A percentile compares a stretch with the other conserved stretches of the same genome.
Evolutionary conservation across 2,329 filamentous ascomycete genomes (phyloP).

Genomic region (Lecanicillium sp.): DNA sequence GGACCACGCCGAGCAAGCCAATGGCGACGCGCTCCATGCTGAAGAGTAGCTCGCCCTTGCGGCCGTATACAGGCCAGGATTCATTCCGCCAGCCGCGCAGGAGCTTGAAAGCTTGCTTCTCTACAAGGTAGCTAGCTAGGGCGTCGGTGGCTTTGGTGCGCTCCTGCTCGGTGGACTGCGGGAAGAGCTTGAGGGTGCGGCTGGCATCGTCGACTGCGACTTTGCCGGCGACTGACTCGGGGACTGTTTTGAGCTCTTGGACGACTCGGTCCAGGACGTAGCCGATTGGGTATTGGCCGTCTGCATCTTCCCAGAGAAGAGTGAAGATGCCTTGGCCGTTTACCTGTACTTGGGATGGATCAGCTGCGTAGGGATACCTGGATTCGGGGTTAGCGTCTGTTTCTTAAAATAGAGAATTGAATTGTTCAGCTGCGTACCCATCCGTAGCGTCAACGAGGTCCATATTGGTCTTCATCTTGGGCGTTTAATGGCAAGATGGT

Average conservation of each 20-base stretch:
- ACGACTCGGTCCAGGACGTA: constrained; percentile 47
- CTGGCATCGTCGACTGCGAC: constrained; percentile 51
- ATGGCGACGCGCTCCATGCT: constrained; percentile 70
- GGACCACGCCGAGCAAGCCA: constrained; percentile 65
- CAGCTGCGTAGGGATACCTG: constrained; percentile 79
- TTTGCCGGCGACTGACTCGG: constrained; percentile 45
- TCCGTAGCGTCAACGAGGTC: constrained; percentile 47
- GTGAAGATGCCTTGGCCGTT: constrained; percentile 57
- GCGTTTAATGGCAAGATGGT: background rate
- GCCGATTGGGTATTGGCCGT: constrained; percentile 58
- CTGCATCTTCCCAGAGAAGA: constrained; percentile 50
- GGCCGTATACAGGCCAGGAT: constrained; percentile 68
- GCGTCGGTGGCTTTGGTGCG: constrained; percentile 49
- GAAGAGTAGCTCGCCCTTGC: constrained; percentile 54
- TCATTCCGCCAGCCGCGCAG: constrained; percentile 76
- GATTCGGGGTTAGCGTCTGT: background rate
- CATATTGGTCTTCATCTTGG: constrained; percentile 28
- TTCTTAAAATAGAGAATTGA: no score
- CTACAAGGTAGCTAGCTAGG: constrained; percentile 60
- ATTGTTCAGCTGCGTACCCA: constrained; percentile 32
- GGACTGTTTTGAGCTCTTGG: constrained; percentile 37
- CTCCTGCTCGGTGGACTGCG: constrained; percentile 48
- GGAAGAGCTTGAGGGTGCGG: constrained; percentile 57
- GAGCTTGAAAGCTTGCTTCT: constrained; percentile 63
- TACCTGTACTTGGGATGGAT: no score